Conservation (phyloP, 345 rosid species). For the Raphanus sativus region DNA sequence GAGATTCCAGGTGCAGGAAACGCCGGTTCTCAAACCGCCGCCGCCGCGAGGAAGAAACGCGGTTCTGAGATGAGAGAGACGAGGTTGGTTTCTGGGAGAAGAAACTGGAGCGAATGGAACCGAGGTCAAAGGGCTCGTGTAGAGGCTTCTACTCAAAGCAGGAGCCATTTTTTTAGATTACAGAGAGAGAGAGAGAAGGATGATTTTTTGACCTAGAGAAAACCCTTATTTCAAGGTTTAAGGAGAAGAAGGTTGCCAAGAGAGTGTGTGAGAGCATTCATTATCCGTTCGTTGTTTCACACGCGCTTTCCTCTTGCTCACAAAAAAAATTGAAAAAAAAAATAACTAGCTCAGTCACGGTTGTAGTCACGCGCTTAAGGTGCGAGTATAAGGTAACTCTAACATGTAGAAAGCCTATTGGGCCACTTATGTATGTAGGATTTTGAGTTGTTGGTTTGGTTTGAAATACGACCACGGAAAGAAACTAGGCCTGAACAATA, state of each 20-base stretch:
- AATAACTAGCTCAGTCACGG: background rate
- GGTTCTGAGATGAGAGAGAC: conserved; percentile 42
- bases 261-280: background rate
- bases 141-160: conserved; percentile 62
- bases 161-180: conserved; percentile 61
- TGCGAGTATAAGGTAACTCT: background rate
- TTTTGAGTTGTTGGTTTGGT: background rate
- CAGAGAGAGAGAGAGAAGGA: background rate
- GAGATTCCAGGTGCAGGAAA: conserved; percentile 54
- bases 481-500: background rate
- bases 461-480: background rate
- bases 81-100: conserved; percentile 31
- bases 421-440: background rate
- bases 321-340: background rate
- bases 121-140: conserved; percentile 46
- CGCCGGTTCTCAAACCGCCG: conserved; percentile 42
- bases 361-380: background rate
- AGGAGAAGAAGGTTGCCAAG: background rate
- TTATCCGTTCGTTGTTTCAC: background rate
- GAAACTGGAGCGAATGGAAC: conserved; percentile 52
- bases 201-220: background rate
- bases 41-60: conserved; percentile 48
- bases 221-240: background rate
- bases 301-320: background rate
- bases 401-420: background rate